These are phyloP conservation scores for Beta corolliflora DNA, from an alignment of 179 eudicot genomes.

Conservation along the genomic window DNA sequence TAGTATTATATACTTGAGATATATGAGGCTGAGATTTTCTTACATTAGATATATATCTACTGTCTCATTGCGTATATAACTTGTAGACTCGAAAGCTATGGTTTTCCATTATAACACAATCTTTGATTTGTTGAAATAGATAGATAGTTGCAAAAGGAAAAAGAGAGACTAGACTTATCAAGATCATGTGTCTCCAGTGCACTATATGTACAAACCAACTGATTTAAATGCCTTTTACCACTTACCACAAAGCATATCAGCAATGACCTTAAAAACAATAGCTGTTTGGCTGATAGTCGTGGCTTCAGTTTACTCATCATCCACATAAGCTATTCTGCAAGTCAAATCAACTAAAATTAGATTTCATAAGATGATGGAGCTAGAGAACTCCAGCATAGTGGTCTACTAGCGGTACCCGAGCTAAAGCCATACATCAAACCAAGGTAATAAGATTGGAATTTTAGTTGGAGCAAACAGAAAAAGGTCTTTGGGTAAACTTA, in stretches of 20 bases:
- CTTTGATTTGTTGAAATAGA: not conserved
- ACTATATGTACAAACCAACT: not conserved
- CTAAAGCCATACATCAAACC: not conserved
- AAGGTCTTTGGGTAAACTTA: not conserved
- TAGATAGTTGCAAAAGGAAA: not conserved
- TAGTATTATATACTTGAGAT: slow-evolving; percentile 12
- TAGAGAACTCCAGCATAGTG: not conserved
- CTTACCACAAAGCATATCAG: slow-evolving; percentile 2
- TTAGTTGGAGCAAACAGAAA: not conserved
- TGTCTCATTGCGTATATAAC: not conserved
- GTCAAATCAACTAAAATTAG: slow-evolving; percentile 6
- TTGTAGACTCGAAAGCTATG: not conserved
- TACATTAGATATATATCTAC: not conserved
- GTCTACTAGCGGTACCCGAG: not conserved
- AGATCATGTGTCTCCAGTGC: not conserved
- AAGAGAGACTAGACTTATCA: not conserved
- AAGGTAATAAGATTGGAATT: not conserved
- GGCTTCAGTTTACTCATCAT: not conserved
- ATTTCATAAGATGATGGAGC: slow-evolving; percentile 1
- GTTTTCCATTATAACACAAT: not conserved
- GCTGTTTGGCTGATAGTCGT: not conserved
- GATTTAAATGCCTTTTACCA: not conserved
- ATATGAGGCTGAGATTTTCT: not conserved
- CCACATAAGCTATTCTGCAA: slow-evolving; percentile 5
- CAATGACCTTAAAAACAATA: not conserved